These are phyloP conservation scores for Saccharomycopsis malanga DNA, from an alignment of 805 yeast species.

Conservation along the genomic window DNA sequence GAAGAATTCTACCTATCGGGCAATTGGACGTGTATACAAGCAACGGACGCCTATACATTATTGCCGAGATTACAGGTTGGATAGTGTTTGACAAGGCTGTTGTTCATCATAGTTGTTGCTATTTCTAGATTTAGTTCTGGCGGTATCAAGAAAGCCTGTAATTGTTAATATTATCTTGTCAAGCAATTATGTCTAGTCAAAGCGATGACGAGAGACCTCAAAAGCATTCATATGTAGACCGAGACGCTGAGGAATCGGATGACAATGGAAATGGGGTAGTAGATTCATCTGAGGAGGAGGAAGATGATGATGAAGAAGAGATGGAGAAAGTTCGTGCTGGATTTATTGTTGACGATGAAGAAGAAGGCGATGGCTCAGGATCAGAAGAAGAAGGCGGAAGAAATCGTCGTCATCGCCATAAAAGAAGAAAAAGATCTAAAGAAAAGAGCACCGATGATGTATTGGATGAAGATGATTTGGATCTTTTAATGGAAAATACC, in stretches of 20 bases:
- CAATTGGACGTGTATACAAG: no score
- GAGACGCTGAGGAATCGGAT: constrained; percentile 17
- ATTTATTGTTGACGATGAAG: constrained; percentile 22
- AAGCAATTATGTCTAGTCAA: background rate
- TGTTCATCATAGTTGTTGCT: no score
- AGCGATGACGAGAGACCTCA: constrained; percentile 2
- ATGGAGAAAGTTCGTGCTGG: constrained; percentile 19
- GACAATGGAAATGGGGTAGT: constrained; percentile 18
- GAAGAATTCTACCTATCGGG: no score
- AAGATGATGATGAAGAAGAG: constrained; percentile 23
- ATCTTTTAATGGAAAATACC: constrained; percentile 80
- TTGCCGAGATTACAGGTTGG: no score
- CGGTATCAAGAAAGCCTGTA: no score
- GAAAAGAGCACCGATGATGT: constrained; percentile 48
- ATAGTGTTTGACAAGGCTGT: no score
- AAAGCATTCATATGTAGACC: constrained; percentile 1
- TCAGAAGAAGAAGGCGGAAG: constrained; percentile 26
- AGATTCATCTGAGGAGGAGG: constrained; percentile 23
- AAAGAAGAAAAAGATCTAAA: constrained; percentile 28
- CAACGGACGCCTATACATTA: no score
- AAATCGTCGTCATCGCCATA: constrained; percentile 29
- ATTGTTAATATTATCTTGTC: no score
- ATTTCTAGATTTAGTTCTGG: no score
- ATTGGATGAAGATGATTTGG: constrained; percentile 92
- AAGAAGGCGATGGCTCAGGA: constrained; percentile 24